Evolutionary conservation across 768 basidiomycete genomes (phyloP), one percentile per base, ranked within the genome.

Genomic region (Tulasnella sp.): DNA sequence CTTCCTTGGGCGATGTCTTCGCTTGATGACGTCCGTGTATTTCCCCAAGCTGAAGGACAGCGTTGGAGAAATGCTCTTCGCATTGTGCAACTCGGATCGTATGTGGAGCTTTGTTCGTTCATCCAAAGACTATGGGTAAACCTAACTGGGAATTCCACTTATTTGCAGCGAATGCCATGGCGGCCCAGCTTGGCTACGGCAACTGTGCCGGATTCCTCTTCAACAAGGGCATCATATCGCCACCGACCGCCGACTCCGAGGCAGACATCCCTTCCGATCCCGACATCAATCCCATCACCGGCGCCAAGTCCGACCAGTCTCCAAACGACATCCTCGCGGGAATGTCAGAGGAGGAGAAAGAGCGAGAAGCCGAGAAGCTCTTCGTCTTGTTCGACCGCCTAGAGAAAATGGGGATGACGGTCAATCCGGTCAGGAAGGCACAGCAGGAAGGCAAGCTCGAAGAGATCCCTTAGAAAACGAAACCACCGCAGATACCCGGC

Each of bases 331-430:
- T 86, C 23, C 69, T 77, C 83, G 86, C 85, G 5, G 85, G 89
- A 73, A 97, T 99, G 96, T 92, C 95, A 0, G 92, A 96, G 40
- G 96, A 96, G 83, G 97, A 99, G 87, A 98, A 97, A 84, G 95
- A 98, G 82, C 85, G 85, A 13, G 98, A 99, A 85, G 92, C 96
- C 75, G 96, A 98, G 86, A 91, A 91, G 82, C 86, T 99, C 57
- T 94, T 98, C 82, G 90, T 93, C 44, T 86, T 99, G 26, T 99
- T 99, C 82, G 94, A 98, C 80, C 87, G 96, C 70, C 86, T 99
- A 80, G 93, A 96, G 83, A 90, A 86, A 84, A 91, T 86, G 69
- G 93, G 94, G 29, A 88, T 90, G 67, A 82, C 94, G 42, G 88
- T 83, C 78, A 86, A 88, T 76, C 83, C 86, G 10, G 83, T 87